phyloP scores from a whole-genome alignment of 2,329 filamentous ascomycete genomes.

The Ramularia collo-cygni region DNA sequence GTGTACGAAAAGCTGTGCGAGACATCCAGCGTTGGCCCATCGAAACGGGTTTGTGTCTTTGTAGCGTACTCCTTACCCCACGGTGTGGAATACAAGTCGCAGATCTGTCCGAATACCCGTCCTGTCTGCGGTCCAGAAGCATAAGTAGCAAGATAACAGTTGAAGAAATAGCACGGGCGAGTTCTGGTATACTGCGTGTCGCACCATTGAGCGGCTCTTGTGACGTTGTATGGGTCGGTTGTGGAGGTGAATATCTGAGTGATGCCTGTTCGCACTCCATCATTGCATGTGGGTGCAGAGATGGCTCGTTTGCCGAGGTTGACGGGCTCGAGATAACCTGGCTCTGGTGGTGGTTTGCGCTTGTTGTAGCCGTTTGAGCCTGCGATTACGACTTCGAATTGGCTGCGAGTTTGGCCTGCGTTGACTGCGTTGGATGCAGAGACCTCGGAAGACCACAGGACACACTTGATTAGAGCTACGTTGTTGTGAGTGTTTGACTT shows the following conservation, averaged over 20 bases:
- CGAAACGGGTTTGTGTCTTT: too few relatives aligned
- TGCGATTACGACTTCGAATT: slow-evolving; percentile 36
- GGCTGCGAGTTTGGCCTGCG: slow-evolving; percentile 26
- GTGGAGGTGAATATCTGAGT: neutral
- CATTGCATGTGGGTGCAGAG: neutral
- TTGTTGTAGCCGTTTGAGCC: slow-evolving; percentile 32
- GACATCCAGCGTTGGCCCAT: too few relatives aligned
- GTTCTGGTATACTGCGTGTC: too few relatives aligned
- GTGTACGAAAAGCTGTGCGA: too few relatives aligned
- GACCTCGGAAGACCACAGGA: slow-evolving; percentile 24
- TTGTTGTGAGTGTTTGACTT: too few relatives aligned
- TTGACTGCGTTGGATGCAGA: slow-evolving; percentile 27
- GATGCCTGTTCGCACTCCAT: neutral
- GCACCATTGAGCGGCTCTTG: too few relatives aligned
- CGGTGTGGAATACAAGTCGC: too few relatives aligned
- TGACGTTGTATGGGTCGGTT: neutral
- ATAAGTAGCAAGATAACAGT: too few relatives aligned
- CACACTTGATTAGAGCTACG: slow-evolving; percentile 31
- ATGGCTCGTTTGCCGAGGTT: neutral
- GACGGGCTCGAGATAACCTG: neutral
- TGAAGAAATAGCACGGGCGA: too few relatives aligned
- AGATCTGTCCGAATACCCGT: too few relatives aligned
- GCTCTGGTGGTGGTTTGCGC: neutral
- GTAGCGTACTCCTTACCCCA: too few relatives aligned
- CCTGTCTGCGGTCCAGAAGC: too few relatives aligned